A percentile compares a stretch with the other conserved stretches of the same genome.
phyloP scores from a whole-genome alignment of 2,329 filamentous ascomycete species.

The Diaporthe capsici region DNA sequence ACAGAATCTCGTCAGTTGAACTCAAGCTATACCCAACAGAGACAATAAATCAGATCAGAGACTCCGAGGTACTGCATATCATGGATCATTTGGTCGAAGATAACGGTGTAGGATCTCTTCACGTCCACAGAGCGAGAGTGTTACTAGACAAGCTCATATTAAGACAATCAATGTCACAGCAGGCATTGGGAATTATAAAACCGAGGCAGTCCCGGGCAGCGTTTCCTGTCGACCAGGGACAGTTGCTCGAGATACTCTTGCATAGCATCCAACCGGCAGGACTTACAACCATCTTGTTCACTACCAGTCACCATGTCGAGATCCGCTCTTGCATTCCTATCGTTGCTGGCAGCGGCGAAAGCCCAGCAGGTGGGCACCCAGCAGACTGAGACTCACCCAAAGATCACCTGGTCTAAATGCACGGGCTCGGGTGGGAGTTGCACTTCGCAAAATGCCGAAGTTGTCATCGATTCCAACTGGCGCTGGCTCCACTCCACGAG shows the following conservation, averaged over 20 bases:
- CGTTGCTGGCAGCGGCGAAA: conserved; percentile 52
- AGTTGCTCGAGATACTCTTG: not conserved
- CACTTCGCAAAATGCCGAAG: conserved; percentile 55
- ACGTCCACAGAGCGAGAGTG: not conserved
- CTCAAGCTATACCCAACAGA: conserved; percentile 1
- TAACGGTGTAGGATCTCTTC: not conserved
- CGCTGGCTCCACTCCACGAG: conserved; percentile 61
- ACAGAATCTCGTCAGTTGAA: not conserved
- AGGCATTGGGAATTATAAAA: not conserved
- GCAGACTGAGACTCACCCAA: conserved; percentile 57
- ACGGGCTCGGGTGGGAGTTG: conserved; percentile 56
- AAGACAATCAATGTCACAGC: not conserved
- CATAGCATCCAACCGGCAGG: not conserved
- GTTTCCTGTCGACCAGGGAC: not conserved
- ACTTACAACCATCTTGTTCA: not conserved
- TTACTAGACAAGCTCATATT: not conserved
- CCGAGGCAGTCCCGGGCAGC: not conserved
- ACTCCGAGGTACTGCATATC: conserved; percentile 5
- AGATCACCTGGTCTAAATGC: conserved; percentile 60
- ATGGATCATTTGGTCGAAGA: not conserved
- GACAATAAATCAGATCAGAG: not conserved
- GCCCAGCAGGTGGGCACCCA: conserved; percentile 57
- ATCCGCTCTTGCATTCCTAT: conserved; percentile 17
- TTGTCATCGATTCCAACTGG: conserved; percentile 66
- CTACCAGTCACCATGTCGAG: conserved; percentile 9